Base-by-base conservation (phyloP, 495 filamentous ascomycete species). In the Chaetomidium leptoderma region DNA sequence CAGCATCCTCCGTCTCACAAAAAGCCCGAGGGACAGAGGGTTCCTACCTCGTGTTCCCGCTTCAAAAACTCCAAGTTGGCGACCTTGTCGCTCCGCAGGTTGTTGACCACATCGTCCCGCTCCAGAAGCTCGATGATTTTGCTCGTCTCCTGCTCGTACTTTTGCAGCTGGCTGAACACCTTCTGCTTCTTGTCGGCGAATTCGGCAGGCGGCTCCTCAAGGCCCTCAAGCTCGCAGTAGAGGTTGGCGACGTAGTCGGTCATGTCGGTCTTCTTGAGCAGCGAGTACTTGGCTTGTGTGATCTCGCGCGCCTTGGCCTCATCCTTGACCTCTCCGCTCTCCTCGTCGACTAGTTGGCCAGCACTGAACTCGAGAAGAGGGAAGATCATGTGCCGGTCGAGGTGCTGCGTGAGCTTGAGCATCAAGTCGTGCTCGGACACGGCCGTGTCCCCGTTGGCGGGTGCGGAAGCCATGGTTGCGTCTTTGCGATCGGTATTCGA, bases 221-320 rank as follows among this genome's bases (percentile, higher is more conserved):
- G 82, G 62, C 87, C 79, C 74, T 96, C 83, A 61, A 98, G 83
- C 70, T 96, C 86, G 68, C 86, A 81, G 78, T 95, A 89, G 65
- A 98, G 77, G 60, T 85, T 85, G 62, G 90, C 90, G 39, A 97
- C 89, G 71, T 95, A 98, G 73, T 97, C 93, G 64, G 85, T 90
- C 93, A 98, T 98, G 78, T 97, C 95, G 55, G 93, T 96, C 71
- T 87, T 83, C 80, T 95, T 92, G 55, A 97, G 83, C 29, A 98
- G 83, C 72, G 91, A 85, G 71, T 90, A 96, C 71, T 95, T 95
- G 66, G 89, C 84, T 67, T 86, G 83, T 29, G 82, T 84, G 63
- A 92, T 86, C 66, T 90, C 86, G 51, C 80, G 76, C 33, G 86
- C 76, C 57, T 78, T 75, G 61, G 79, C 80, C 59, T 79, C 76